Evolutionary conservation across 2,329 filamentous ascomycete species (phyloP).

Genomic region (Nemania bipapillata): DNA sequence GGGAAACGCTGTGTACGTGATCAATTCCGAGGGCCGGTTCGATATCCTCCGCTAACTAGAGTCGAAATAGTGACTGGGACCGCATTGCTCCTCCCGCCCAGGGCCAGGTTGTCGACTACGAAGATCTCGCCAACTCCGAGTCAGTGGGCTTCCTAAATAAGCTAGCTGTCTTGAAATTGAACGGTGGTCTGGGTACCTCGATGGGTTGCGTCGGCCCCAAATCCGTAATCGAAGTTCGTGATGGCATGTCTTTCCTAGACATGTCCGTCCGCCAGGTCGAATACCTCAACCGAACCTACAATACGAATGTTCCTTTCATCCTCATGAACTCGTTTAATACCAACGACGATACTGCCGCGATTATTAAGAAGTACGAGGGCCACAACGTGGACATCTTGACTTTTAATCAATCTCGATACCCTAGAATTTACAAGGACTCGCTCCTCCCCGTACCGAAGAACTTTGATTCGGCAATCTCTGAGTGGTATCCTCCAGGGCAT

Average conservation of each 20-base stretch:
- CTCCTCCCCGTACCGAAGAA: slow-evolving; percentile 93
- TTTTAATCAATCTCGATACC: slow-evolving; percentile 99
- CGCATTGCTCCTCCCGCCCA: slow-evolving; percentile 93
- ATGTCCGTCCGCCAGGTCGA: slow-evolving; percentile 98
- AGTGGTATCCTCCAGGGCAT: slow-evolving; percentile 99
- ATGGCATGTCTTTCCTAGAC: slow-evolving; percentile 99
- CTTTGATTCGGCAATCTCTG: slow-evolving; percentile 85
- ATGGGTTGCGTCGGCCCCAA: slow-evolving; percentile 99
- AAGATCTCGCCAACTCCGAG: slow-evolving; percentile 86
- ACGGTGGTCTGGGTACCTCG: slow-evolving; percentile 97
- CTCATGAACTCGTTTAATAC: slow-evolving; percentile 99
- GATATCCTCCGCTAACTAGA: slow-evolving; percentile 30
- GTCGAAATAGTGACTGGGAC: slow-evolving; percentile 81
- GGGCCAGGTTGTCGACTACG: slow-evolving; percentile 94
- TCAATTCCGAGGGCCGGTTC: slow-evolving; percentile 4
- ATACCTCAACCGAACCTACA: slow-evolving; percentile 97
- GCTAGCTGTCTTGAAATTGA: slow-evolving; percentile 97
- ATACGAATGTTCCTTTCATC: slow-evolving; percentile 96
- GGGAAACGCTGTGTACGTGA: slow-evolving; percentile 82
- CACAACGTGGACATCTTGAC: slow-evolving; percentile 99
- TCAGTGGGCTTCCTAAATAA: slow-evolving; percentile 96
- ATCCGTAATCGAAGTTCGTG: slow-evolving; percentile 98
- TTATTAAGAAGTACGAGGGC: slow-evolving; percentile 99
- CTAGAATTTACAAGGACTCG: slow-evolving; percentile 97
- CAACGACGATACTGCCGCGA: slow-evolving; percentile 95